Conservation (phyloP, 140 eudicot genomes). For the Oenanthe javanica region DNA sequence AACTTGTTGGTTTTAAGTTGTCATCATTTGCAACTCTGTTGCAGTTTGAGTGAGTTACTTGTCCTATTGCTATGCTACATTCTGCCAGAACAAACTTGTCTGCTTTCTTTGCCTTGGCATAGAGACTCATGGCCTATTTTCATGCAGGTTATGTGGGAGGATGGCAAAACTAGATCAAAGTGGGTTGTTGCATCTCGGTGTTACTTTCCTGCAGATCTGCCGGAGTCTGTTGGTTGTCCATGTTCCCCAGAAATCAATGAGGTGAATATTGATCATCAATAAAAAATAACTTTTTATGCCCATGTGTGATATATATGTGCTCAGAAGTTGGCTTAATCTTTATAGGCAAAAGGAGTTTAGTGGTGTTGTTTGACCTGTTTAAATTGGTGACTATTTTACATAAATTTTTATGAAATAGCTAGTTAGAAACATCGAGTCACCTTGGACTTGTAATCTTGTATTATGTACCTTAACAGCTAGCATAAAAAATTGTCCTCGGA, state of each 20-base stretch:
- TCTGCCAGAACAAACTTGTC: neutral
- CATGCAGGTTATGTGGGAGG: constrained; percentile 15
- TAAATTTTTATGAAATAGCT: neutral
- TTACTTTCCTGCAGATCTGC: constrained; percentile 13
- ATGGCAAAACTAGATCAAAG: constrained; percentile 11
- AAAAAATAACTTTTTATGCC: neutral
- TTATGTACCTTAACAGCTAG: neutral
- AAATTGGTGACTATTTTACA: neutral
- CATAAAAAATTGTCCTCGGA: neutral
- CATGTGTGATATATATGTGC: neutral
- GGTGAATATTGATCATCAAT: neutral
- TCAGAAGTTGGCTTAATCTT: neutral
- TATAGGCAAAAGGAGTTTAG: neutral
- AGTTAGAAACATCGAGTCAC: neutral
- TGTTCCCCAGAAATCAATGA: constrained; percentile 11
- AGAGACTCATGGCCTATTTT: neutral
- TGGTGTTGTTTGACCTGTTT: neutral
- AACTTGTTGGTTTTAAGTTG: neutral
- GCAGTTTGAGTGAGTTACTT: neutral
- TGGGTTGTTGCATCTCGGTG: constrained; percentile 14
- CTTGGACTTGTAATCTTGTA: neutral
- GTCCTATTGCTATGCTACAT: neutral
- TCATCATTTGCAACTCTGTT: neutral
- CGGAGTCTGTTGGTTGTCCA: constrained; percentile 8
- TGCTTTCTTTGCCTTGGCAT: neutral